Conservation (phyloP, 441 rosid species). For the Populus tomentosa region DNA sequence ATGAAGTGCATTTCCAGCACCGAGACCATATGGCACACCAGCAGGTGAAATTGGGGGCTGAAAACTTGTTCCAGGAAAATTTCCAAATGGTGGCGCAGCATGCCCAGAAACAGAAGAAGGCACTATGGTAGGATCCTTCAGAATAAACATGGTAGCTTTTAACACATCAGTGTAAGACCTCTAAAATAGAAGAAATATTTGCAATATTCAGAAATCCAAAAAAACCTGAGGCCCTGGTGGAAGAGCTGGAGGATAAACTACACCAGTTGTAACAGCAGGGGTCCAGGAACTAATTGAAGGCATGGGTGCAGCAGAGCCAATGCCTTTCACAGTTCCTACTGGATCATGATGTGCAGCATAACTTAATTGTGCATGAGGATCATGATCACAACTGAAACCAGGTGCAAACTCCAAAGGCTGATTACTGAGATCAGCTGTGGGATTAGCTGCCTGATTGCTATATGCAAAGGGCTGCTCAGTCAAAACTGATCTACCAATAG, state of each 20-base stretch:
- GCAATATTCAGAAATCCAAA: slow-evolving; percentile 11
- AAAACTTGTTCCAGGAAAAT: slow-evolving; percentile 60
- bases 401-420: slow-evolving; percentile 72
- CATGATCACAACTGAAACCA: slow-evolving; percentile 48
- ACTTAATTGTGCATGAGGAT: slow-evolving; percentile 40
- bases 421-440: slow-evolving; percentile 46
- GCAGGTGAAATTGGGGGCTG: slow-evolving; percentile 54
- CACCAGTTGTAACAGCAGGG: slow-evolving; percentile 46
- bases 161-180: slow-evolving; percentile 8
- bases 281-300: slow-evolving; percentile 58
- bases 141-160: slow-evolving; percentile 21
- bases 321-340: slow-evolving; percentile 32
- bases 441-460: slow-evolving; percentile 56
- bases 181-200: slow-evolving; percentile 11
- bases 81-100: slow-evolving; percentile 58
- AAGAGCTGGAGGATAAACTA: slow-evolving; percentile 49
- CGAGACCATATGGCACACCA: slow-evolving; percentile 49
- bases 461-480: slow-evolving; percentile 47
- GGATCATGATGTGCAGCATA: slow-evolving; percentile 50
- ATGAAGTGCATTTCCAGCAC: slow-evolving; percentile 59
- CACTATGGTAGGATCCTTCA: slow-evolving; percentile 58
- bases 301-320: slow-evolving; percentile 32
- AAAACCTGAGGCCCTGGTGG: slow-evolving; percentile 64
- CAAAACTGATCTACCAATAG: slow-evolving; percentile 37
- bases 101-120: slow-evolving; percentile 63